Evolutionary conservation across 148 eudicot species (phyloP).

Genomic region (Amaranthus palmeri): DNA sequence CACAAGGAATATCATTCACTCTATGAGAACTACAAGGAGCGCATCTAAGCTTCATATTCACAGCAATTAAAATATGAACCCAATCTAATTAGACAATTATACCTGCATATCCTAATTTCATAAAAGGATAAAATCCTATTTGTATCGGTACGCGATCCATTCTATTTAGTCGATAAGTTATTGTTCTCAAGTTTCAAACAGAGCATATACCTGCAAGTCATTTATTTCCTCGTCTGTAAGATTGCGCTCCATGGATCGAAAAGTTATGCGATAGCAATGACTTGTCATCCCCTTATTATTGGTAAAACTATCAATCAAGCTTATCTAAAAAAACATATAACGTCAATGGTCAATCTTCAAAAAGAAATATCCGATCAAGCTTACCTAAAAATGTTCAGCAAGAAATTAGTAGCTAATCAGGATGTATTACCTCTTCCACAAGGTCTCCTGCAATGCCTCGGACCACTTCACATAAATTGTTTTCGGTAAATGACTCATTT

Average conservation of each 20-base stretch:
- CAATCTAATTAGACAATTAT: no score
- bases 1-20: no score
- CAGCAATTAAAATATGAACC: no score
- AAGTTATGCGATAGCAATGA: slow-evolving; percentile 86
- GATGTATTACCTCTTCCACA: slow-evolving; percentile 72
- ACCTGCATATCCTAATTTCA: no score
- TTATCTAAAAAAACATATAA: slow-evolving; percentile 41
- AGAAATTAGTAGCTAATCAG: not conserved
- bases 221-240: slow-evolving; percentile 91
- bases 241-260: slow-evolving; percentile 95
- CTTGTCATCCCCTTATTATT: slow-evolving; percentile 97
- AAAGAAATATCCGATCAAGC: no score
- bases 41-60: no score
- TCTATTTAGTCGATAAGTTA: no score
- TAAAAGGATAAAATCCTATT: no score
- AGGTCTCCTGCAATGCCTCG: slow-evolving; percentile 94
- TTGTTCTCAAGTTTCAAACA: not conserved
- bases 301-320: slow-evolving; percentile 72
- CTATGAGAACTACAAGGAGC: no score
- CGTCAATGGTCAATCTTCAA: not conserved
- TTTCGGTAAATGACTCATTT: slow-evolving; percentile 82
- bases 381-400: not conserved
- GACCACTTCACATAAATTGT: slow-evolving; percentile 91
- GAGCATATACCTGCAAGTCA: slow-evolving; percentile 66
- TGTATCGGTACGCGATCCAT: no score